Base-by-base conservation (phyloP, 1,284 basidiomycete genomes). In the Irpex sp. region DNA sequence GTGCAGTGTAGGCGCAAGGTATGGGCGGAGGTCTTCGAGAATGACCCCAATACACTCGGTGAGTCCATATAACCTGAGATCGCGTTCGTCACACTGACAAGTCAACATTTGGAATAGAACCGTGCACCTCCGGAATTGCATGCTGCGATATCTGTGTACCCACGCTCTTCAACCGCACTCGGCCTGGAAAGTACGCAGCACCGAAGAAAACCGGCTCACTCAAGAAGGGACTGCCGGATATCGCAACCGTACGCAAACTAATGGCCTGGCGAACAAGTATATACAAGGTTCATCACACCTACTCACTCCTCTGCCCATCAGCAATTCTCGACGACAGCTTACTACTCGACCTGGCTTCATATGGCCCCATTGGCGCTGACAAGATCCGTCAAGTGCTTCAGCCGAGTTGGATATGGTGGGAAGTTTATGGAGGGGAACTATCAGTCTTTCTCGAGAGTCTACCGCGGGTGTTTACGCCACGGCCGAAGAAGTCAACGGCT, bases 121-220 rank as follows among this genome's bases (percentile, higher is more conserved):
- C 52, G 57, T 54, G n/a, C 23, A 53, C 42, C 10, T n/a, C 42
- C 9, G 54, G 54, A 12, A 61, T 61, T 10, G 52, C 57, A 1
- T 66, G 65, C 36, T 68, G 67, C 48, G 67, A 68, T 42, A 59
- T 68, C 12, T 68, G 65, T 37, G 33, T 54, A 2, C 63, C 67
- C 1, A n/a, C 36, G 0, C 58, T 68, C 1, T 57, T 67, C 10
- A 47, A 65, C 16, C 57, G 54, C 1, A 58, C 60, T 4, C 61
- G 60, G 1, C 60, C 66, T 8, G 56, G 42, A 2, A 16, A 16
- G 10, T 28, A 10, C 10, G 35, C n/a, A 33, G 28, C 57, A 12
- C 12, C 12, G 21, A 51, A 10, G n/a, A 49, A 23, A 18, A 21
- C 21, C 5, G 8, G 1, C 28, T 83, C 80, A 36, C 51, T n/a